These are phyloP conservation scores for Penicillium parvum DNA, from an alignment of 495 filamentous ascomycete species.

Conservation along the genomic window DNA sequence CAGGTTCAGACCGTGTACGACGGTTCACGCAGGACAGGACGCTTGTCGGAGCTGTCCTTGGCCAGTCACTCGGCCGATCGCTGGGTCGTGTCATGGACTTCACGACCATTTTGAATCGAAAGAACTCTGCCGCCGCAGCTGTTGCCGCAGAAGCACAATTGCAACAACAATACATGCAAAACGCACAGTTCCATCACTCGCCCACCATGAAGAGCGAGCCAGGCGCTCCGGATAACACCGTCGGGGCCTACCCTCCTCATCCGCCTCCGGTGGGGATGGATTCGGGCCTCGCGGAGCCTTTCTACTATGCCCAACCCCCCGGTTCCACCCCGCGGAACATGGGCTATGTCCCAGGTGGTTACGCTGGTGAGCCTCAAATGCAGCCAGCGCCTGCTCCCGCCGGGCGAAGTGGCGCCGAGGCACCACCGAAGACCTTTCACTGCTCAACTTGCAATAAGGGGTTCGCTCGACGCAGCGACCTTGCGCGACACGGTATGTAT, in stretches of 20 bases:
- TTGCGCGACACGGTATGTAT: slow-evolving; percentile 85
- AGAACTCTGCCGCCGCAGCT: slow-evolving; percentile 50
- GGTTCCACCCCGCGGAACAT: slow-evolving; percentile 55
- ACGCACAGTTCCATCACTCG: slow-evolving; percentile 37
- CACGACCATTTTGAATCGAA: slow-evolving; percentile 63
- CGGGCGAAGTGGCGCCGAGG: slow-evolving; percentile 44
- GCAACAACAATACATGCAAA: slow-evolving; percentile 54
- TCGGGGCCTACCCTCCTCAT: slow-evolving; percentile 52
- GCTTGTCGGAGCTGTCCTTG: slow-evolving; percentile 30
- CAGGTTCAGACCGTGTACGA: slow-evolving; percentile 1
- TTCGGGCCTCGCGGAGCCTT: slow-evolving; percentile 21
- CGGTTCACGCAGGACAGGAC: slow-evolving; percentile 11
- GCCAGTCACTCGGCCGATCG: slow-evolving; percentile 28
- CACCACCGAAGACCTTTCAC: slow-evolving; percentile 77
- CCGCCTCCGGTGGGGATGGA: slow-evolving; percentile 44
- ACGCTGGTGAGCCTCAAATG: slow-evolving; percentile 31
- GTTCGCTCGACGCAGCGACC: slow-evolving; percentile 90
- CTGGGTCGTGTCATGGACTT: slow-evolving; percentile 61
- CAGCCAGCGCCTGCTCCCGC: slow-evolving; percentile 32
- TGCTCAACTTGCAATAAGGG: slow-evolving; percentile 87
- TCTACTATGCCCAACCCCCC: slow-evolving; percentile 25
- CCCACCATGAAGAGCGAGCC: slow-evolving; percentile 63
- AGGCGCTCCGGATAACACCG: slow-evolving; percentile 61
- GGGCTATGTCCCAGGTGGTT: slow-evolving; percentile 41
- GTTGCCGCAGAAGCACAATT: slow-evolving; percentile 50